These are phyloP conservation scores for Ogataea kodamae DNA, from an alignment of 805 yeast genomes.

Conservation along the genomic window DNA sequence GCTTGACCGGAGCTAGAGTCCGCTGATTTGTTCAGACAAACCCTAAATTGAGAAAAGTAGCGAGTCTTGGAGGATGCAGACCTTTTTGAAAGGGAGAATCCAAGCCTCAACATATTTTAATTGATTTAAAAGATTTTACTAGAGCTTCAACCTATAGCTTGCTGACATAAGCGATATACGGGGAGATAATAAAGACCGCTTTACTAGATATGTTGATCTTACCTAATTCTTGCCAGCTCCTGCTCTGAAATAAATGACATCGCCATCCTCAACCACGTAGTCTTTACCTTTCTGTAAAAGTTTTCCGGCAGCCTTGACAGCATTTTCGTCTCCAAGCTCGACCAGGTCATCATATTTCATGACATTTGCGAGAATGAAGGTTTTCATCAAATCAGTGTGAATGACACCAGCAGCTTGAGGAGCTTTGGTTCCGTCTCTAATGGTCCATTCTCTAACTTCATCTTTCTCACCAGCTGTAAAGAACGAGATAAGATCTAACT, in stretches of 20 bases:
- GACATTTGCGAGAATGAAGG: slow-evolving; percentile 77
- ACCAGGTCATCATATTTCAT: slow-evolving; percentile 61
- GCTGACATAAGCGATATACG: too few species aligned
- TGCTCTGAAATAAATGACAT: slow-evolving; percentile 69
- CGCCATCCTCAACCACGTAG: slow-evolving; percentile 81
- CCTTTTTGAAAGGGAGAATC: background rate
- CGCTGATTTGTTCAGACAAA: background rate
- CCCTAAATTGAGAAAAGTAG: background rate
- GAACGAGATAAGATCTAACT: slow-evolving; percentile 70
- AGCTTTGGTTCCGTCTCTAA: slow-evolving; percentile 70
- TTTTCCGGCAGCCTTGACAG: slow-evolving; percentile 55
- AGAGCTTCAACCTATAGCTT: too few species aligned
- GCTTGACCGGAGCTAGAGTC: background rate
- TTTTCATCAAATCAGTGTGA: slow-evolving; percentile 78
- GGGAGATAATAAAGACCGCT: too few species aligned
- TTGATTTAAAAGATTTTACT: background rate
- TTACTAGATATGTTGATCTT: too few species aligned
- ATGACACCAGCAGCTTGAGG: slow-evolving; percentile 90
- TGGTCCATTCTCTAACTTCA: slow-evolving; percentile 88
- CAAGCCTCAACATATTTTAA: slow-evolving; percentile 1
- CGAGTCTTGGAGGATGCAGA: background rate
- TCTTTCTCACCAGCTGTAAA: slow-evolving; percentile 78
- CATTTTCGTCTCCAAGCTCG: slow-evolving; percentile 48
- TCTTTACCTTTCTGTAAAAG: slow-evolving; percentile 69
- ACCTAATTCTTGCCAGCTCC: slow-evolving; percentile 55